phyloP scores from a whole-genome alignment of 1,139 yeast genomes.

The Lodderomyces elongisporus region DNA sequence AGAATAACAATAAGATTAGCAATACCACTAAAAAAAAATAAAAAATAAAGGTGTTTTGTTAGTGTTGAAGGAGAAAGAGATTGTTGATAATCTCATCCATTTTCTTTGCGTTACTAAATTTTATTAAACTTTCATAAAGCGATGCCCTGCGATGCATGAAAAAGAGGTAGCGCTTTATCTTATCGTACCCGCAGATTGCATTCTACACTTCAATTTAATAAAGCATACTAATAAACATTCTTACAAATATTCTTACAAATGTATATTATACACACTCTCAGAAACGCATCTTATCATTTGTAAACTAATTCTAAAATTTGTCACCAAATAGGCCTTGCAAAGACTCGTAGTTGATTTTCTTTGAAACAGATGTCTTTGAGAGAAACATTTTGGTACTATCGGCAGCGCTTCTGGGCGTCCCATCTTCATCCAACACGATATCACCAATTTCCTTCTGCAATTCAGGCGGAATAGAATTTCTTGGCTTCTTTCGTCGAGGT shows the following conservation, averaged over 20 bases:
- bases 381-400: conserved; percentile 72
- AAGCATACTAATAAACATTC: too few species aligned
- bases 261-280: too few species aligned
- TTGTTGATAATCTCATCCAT: background rate
- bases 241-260: too few species aligned
- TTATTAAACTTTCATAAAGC: too few species aligned
- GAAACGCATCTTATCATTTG: too few species aligned
- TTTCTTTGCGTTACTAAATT: too few species aligned
- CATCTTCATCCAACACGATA: conserved; percentile 40
- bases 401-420: conserved; percentile 53
- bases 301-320: conserved; percentile 5
- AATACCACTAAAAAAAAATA: too few species aligned
- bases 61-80: background rate
- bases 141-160: too few species aligned
- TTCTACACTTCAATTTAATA: too few species aligned
- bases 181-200: too few species aligned
- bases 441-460: conserved; percentile 30
- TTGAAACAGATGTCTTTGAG: conserved; percentile 67
- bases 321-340: conserved; percentile 47
- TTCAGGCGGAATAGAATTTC: conserved; percentile 17
- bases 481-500: conserved; percentile 34
- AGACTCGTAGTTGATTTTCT: conserved; percentile 82
- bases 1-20: too few species aligned
- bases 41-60: background rate
- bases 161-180: too few species aligned